These are phyloP conservation scores for Terfezia claveryi DNA, from an alignment of 495 filamentous ascomycete species.

Conservation along the genomic window DNA sequence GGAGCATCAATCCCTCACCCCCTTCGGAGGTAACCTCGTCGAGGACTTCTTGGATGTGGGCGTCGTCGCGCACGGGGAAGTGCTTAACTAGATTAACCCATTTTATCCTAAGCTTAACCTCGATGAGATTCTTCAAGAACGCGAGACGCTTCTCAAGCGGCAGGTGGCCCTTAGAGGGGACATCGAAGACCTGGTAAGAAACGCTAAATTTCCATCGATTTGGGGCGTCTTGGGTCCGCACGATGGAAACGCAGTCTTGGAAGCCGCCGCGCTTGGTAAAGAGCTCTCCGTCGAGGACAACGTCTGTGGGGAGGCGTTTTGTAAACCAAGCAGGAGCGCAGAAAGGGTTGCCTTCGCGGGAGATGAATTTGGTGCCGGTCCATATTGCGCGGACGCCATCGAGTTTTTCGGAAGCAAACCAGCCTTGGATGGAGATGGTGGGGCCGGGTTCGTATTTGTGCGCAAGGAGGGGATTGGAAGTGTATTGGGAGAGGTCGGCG, in stretches of 20 bases:
- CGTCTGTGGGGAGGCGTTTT: conserved; percentile 15
- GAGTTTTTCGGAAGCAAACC: conserved; percentile 17
- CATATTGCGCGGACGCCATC: conserved; percentile 19
- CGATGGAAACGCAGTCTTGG: conserved; percentile 19
- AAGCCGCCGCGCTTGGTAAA: conserved; percentile 17
- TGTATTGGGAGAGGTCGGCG: background rate
- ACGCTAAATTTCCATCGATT: conserved; percentile 18
- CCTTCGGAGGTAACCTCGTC: conserved; percentile 8
- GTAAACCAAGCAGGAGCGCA: conserved; percentile 19
- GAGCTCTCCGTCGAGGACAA: conserved; percentile 17
- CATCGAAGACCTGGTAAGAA: conserved; percentile 17
- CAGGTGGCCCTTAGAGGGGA: conserved; percentile 7
- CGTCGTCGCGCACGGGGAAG: conserved; percentile 4
- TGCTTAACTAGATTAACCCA: conserved; percentile 16
- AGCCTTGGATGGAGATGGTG: conserved; percentile 10
- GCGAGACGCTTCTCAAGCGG: conserved; percentile 15
- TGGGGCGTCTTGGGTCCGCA: conserved; percentile 14
- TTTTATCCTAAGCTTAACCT: conserved; percentile 5
- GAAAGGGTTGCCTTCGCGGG: conserved; percentile 17
- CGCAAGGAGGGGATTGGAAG: conserved; percentile 17
- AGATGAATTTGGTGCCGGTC: conserved; percentile 13
- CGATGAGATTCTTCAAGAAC: conserved; percentile 8
- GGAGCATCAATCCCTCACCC: conserved; percentile 18
- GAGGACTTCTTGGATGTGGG: conserved; percentile 12
- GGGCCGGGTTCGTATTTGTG: conserved; percentile 19